Evolutionary conservation across 768 basidiomycete species (phyloP).

Genomic region (Cyclocybe aegerita): DNA sequence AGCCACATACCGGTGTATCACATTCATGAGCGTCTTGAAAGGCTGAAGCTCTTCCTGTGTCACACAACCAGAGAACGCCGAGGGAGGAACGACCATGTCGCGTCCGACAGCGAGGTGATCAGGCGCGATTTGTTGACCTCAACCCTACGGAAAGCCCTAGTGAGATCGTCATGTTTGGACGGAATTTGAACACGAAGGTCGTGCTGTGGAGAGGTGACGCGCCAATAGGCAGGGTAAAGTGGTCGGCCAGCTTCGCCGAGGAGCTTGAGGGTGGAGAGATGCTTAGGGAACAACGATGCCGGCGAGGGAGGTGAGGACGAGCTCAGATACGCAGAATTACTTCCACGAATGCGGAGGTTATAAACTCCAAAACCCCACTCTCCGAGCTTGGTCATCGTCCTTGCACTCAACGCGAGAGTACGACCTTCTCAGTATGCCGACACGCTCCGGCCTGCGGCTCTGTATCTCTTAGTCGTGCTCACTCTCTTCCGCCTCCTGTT

Average conservation of each 20-base stretch:
- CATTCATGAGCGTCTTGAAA: constrained; percentile 47
- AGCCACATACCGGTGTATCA: constrained; percentile 43
- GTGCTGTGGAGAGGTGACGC: constrained; percentile 92
- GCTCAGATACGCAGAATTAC: constrained; percentile 78
- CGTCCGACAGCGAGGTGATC: constrained; percentile 71
- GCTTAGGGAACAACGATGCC: constrained; percentile 57
- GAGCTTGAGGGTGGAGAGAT: constrained; percentile 88
- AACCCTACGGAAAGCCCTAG: constrained; percentile 33
- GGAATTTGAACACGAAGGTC: constrained; percentile 98
- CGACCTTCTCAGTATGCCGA: no score
- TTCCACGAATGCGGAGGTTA: constrained; percentile 78
- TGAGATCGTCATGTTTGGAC: constrained; percentile 94
- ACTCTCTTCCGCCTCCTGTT: no score
- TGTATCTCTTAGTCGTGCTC: no score
- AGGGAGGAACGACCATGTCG: constrained; percentile 60
- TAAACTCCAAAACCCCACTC: constrained; percentile 12
- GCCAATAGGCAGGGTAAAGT: constrained; percentile 87
- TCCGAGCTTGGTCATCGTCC: no score
- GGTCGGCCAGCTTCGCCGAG: constrained; percentile 86
- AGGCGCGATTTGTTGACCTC: constrained; percentile 71
- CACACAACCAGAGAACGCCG: constrained; percentile 20
- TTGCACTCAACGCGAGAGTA: no score
- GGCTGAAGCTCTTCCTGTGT: constrained; percentile 43
- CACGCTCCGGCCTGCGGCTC: no score
- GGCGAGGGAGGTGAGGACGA: constrained; percentile 77